Evolutionary conservation across 2,329 filamentous ascomycete species (phyloP).

Genomic region (Clonostachys rhizophaga): DNA sequence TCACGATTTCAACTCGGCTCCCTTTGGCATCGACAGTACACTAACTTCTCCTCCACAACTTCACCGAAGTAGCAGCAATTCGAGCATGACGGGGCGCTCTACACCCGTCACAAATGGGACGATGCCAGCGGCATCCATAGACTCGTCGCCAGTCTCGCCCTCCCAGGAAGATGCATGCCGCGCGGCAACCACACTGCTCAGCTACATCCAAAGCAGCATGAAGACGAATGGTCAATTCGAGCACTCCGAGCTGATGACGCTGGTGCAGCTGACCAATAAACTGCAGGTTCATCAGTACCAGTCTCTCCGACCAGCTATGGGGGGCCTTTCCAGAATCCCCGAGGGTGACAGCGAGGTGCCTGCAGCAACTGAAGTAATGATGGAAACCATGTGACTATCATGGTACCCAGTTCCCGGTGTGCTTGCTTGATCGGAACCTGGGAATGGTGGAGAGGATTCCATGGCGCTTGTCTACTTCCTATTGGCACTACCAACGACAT

Average conservation of each 20-base stretch:
- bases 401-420: too few species aligned
- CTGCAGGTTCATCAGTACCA: conserved; percentile 60
- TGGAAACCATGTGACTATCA: conserved; percentile 9
- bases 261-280: conserved; percentile 83
- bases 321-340: conserved; percentile 49
- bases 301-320: conserved; percentile 24
- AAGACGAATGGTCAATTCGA: conserved; percentile 64
- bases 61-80: conserved; percentile 25
- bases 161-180: conserved; percentile 82
- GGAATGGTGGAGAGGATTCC: too few species aligned
- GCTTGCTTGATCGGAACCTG: too few species aligned
- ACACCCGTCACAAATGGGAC: not conserved
- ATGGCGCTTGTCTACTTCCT: not conserved
- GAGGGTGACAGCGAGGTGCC: conserved; percentile 51
- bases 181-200: conserved; percentile 77
- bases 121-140: conserved; percentile 25
- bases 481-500: not conserved
- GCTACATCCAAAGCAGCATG: conserved; percentile 67
- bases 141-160: conserved; percentile 59
- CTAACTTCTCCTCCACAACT: conserved; percentile 30
- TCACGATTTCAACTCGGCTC: conserved; percentile 34
- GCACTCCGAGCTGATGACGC: conserved; percentile 69
- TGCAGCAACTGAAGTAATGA: conserved; percentile 14
- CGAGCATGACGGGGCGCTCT: conserved; percentile 16
- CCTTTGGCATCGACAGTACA: conserved; percentile 37